phyloP scores from a whole-genome alignment of 2,329 filamentous ascomycete species.

The Geoglossum cookeanum region DNA sequence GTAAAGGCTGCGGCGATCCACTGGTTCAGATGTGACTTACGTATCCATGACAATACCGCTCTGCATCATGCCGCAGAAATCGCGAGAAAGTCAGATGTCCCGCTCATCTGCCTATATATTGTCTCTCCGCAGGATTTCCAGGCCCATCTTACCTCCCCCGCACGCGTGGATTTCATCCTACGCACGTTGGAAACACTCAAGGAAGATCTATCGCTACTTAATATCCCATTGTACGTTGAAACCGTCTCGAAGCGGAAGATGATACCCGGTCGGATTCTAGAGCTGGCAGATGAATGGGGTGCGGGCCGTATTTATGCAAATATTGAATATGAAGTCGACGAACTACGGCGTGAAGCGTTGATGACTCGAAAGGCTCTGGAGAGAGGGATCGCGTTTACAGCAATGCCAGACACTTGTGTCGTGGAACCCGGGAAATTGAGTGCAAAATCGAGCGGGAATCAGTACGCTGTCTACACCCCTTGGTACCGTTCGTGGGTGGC shows the following conservation, averaged over 20 bases:
- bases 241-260: conserved; percentile 45
- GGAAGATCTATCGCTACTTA: conserved; percentile 44
- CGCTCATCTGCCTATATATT: conserved; percentile 60
- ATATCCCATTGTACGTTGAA: conserved; percentile 64
- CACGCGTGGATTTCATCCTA: conserved; percentile 65
- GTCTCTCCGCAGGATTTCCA: conserved; percentile 69
- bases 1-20: conserved; percentile 51
- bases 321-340: conserved; percentile 83
- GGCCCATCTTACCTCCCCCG: conserved; percentile 55
- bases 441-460: conserved; percentile 45
- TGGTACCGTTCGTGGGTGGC: conserved; percentile 65
- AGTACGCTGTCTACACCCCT: conserved; percentile 69
- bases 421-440: conserved; percentile 52
- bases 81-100: conserved; percentile 47
- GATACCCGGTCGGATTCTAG: conserved; percentile 40
- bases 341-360: conserved; percentile 55
- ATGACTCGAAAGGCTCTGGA: conserved; percentile 42
- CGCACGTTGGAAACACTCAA: conserved; percentile 48
- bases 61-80: conserved; percentile 46
- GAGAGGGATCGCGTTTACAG: conserved; percentile 47
- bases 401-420: conserved; percentile 64
- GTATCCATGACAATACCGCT: conserved; percentile 53
- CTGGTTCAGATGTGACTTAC: conserved; percentile 78
- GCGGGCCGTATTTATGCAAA: conserved; percentile 63
- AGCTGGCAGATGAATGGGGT: conserved; percentile 51